These are phyloP conservation scores for Aurinia saxatilis DNA, from an alignment of 345 rosid species.

Conservation along the genomic window DNA sequence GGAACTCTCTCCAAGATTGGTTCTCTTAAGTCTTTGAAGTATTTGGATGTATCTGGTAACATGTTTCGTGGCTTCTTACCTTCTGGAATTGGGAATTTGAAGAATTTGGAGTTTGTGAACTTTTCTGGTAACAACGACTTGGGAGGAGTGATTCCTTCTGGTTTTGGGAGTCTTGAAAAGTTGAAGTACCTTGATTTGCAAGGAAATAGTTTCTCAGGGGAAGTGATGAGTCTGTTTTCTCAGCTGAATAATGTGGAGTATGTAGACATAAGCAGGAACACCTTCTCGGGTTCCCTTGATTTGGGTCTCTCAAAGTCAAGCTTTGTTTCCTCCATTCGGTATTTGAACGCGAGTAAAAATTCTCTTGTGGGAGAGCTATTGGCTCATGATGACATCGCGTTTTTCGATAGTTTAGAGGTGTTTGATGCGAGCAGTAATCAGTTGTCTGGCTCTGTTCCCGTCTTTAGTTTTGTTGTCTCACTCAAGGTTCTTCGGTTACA, in stretches of 20 bases:
- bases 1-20: slow-evolving; percentile 65
- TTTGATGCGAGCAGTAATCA: slow-evolving; percentile 79
- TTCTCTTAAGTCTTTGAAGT: slow-evolving; percentile 44
- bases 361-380: slow-evolving; percentile 56
- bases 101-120: slow-evolving; percentile 42
- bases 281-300: slow-evolving; percentile 72
- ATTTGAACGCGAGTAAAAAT: slow-evolving; percentile 61
- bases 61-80: slow-evolving; percentile 50
- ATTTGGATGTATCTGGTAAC: slow-evolving; percentile 54
- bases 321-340: slow-evolving; percentile 58
- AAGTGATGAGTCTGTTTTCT: slow-evolving; percentile 53
- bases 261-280: slow-evolving; percentile 65
- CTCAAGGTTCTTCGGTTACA: slow-evolving; percentile 64
- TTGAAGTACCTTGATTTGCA: slow-evolving; percentile 60
- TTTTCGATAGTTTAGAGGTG: slow-evolving; percentile 78
- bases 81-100: slow-evolving; percentile 34
- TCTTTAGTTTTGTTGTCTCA: slow-evolving; percentile 73
- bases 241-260: slow-evolving; percentile 41
- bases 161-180: slow-evolving; percentile 39
- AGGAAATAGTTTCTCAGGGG: slow-evolving; percentile 59
- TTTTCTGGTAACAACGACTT: slow-evolving; percentile 47
- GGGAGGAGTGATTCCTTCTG: slow-evolving; percentile 47
- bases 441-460: slow-evolving; percentile 57
- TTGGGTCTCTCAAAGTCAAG: slow-evolving; percentile 50
- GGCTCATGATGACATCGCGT: slow-evolving; percentile 74